Conservation (phyloP, 208 protist genomes). For the Trypanosoma scelopori region DNA sequence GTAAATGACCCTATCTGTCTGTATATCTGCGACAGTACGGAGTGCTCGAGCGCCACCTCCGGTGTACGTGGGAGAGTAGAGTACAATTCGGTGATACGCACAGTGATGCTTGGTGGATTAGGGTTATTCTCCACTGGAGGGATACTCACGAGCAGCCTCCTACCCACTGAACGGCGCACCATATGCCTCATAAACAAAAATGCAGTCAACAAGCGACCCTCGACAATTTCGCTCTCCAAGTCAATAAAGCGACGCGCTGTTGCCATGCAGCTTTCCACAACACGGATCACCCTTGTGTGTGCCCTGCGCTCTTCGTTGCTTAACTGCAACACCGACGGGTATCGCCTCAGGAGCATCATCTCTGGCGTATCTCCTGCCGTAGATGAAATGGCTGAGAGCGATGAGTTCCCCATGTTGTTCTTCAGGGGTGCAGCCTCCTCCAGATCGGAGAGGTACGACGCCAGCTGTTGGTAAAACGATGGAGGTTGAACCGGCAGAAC, state of each 20-base stretch:
- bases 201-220: slow-evolving; percentile 57
- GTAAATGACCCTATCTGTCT: slow-evolving; percentile 82
- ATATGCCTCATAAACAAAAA: slow-evolving; percentile 86
- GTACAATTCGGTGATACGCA: slow-evolving; percentile 75
- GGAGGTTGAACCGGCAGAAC: slow-evolving; percentile 48
- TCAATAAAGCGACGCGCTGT: slow-evolving; percentile 85
- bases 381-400: slow-evolving; percentile 18
- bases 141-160: slow-evolving; percentile 73
- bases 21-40: slow-evolving; percentile 84
- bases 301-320: slow-evolving; percentile 33
- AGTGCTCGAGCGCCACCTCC: slow-evolving; percentile 77
- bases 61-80: slow-evolving; percentile 69
- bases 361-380: slow-evolving; percentile 18
- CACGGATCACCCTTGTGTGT: slow-evolving; percentile 68
- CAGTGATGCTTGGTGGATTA: slow-evolving; percentile 51
- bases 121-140: slow-evolving; percentile 49
- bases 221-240: slow-evolving; percentile 72
- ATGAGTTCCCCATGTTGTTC: slow-evolving; percentile 5
- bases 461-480: slow-evolving; percentile 81
- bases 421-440: slow-evolving; percentile 36
- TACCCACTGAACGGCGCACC: slow-evolving; percentile 75
- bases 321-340: slow-evolving; percentile 49
- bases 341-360: slow-evolving; percentile 41
- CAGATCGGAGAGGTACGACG: slow-evolving; percentile 76
- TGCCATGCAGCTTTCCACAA: slow-evolving; percentile 89